These are phyloP conservation scores for Chlorella sp. DNA, from an alignment of 139 green algal species.

Conservation along the genomic window DNA sequence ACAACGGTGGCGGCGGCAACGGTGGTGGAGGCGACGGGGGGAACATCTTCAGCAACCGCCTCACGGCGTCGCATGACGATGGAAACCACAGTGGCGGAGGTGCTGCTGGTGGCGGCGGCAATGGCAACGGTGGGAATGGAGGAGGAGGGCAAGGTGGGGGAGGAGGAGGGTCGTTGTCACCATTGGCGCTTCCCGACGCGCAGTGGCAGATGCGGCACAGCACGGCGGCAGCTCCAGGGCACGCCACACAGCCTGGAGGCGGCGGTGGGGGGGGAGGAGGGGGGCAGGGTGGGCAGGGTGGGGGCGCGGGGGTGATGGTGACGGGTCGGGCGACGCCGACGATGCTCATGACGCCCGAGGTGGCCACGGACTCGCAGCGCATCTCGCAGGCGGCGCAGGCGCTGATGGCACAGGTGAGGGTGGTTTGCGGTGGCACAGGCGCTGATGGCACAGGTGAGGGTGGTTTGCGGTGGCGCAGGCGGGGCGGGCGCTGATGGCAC, in stretches of 20 bases:
- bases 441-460: slow-evolving; percentile 6
- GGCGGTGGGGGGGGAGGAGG: not conserved
- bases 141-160: no score
- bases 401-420: slow-evolving; percentile 6
- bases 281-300: not conserved
- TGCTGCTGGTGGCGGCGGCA: no score
- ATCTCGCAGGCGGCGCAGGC: slow-evolving; percentile 5
- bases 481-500: slow-evolving; percentile 1
- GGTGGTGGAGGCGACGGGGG: no score
- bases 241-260: not conserved
- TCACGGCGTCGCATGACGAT: no score
- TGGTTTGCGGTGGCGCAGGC: slow-evolving; percentile 3
- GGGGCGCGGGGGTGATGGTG: not conserved
- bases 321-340: not conserved
- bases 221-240: not conserved
- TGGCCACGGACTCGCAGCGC: not conserved
- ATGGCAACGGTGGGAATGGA: no score
- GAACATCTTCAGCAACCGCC: no score
- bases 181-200: no score
- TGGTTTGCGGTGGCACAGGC: slow-evolving; percentile 4
- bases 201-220: not conserved
- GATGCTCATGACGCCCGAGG: not conserved
- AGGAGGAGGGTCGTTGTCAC: no score
- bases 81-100: no score
- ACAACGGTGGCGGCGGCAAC: no score